A percentile compares a stretch with the other conserved stretches of the same genome.
Evolutionary conservation across 805 yeast genomes (phyloP).

Genomic region (Metahyphopichia silvanorum): DNA sequence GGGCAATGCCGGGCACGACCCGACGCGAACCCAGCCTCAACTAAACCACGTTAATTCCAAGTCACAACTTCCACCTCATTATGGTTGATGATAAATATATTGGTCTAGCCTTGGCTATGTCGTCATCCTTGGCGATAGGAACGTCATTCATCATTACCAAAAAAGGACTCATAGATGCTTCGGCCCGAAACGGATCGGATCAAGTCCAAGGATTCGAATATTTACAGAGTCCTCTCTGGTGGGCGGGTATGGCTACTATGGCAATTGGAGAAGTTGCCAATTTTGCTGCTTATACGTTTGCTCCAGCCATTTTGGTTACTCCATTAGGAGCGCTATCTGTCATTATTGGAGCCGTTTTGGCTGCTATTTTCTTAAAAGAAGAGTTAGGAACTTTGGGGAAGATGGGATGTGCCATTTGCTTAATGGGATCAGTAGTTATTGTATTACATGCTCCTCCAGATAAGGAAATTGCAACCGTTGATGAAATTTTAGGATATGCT

Average conservation of each 20-base stretch:
- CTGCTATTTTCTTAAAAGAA: constrained; percentile 79
- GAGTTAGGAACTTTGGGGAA: constrained; percentile 85
- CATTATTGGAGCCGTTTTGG: constrained; percentile 87
- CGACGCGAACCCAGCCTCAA: no score
- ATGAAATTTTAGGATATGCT: constrained; percentile 80
- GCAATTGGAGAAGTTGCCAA: constrained; percentile 89
- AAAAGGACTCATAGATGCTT: constrained; percentile 74
- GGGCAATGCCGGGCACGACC: no score
- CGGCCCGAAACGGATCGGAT: constrained; percentile 55
- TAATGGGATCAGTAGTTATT: constrained; percentile 83
- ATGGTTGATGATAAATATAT: constrained; percentile 80
- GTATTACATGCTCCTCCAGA: constrained; percentile 94
- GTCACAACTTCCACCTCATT: no score
- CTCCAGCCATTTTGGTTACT: constrained; percentile 89
- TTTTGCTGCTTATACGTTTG: constrained; percentile 93
- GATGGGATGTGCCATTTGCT: constrained; percentile 89
- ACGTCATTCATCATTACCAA: constrained; percentile 87
- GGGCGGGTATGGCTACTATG: constrained; percentile 90
- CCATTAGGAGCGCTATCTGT: constrained; percentile 90
- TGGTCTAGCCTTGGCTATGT: constrained; percentile 83
- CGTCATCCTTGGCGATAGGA: constrained; percentile 87
- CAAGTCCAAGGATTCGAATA: constrained; percentile 75
- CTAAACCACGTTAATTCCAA: no score
- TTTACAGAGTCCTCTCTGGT: constrained; percentile 84
- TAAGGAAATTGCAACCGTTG: constrained; percentile 82